Conservation (phyloP, 345 rosid species). For the Syzygium jambos region DNA sequence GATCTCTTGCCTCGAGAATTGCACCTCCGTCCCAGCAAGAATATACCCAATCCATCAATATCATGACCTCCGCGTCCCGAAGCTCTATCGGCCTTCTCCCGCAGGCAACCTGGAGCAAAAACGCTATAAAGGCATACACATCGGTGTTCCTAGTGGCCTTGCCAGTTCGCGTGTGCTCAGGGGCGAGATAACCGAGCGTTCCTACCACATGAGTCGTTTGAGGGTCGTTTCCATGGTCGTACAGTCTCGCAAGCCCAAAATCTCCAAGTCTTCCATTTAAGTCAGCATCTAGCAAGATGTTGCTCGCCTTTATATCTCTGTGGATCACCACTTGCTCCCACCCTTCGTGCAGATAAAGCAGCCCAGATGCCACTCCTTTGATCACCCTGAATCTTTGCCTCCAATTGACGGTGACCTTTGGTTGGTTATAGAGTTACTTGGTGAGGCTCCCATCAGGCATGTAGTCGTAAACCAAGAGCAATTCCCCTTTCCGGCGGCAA, state of each 20-base stretch:
- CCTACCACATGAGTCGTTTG: no score
- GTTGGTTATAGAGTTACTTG: constrained; percentile 21
- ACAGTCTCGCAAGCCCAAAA: constrained; percentile 38
- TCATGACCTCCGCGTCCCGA: not conserved
- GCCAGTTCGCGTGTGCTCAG: constrained; percentile 34
- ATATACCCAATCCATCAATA: constrained; percentile 29
- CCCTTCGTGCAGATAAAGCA: constrained; percentile 36
- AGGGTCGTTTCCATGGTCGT: constrained; percentile 21
- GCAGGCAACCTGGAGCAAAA: constrained; percentile 37
- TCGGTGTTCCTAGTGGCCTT: constrained; percentile 28
- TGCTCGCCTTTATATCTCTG: constrained; percentile 40
- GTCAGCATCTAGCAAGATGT: constrained; percentile 27
- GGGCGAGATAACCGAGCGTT: not conserved
- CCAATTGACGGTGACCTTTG: constrained; percentile 27
- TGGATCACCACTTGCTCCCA: constrained; percentile 46
- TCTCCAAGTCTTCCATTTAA: constrained; percentile 35
- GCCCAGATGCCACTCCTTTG: constrained; percentile 32
- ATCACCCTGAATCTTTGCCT: constrained; percentile 21
- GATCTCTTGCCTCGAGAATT: constrained; percentile 21
- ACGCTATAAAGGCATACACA: constrained; percentile 34
- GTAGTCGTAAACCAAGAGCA: constrained; percentile 46
- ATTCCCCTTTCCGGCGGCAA: constrained; percentile 49
- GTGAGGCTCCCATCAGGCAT: constrained; percentile 61
- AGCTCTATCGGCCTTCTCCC: constrained; percentile 37
- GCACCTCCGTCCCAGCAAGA: constrained; percentile 24